Base-by-base conservation (phyloP, 805 yeast genomes). In the Yarrowia hollandica region DNA sequence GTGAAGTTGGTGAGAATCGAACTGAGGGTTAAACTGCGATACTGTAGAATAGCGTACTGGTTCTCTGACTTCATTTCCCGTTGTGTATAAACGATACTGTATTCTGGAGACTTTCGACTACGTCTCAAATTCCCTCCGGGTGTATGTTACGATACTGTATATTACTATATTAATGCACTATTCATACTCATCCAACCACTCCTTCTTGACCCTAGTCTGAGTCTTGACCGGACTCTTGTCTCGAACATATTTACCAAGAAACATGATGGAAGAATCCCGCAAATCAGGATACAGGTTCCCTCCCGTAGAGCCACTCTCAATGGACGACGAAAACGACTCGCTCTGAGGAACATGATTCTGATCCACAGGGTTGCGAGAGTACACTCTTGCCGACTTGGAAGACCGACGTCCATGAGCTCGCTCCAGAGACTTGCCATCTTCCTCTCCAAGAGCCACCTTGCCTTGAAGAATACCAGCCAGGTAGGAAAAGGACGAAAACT, bases 241-340 rank as follows among this genome's bases (percentile, higher is more conserved):
- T n/a, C 61, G 55, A 4, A 65, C 64, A 54, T 65, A 68, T 42
- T 64, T 61, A 18, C 74, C 73, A 26, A 71, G 64, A 21, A 69
- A 64, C 33, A 66, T 64, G 21, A 71, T 64, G 7, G 74, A 71
- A 4, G 69, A 59, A 34, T 71, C 74, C 9, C 74, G 64, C 58
- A 71, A 59, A 25, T 68, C 70, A 0, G 73, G 71, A 31, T 68
- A 69, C 18, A 67, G 62, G 21, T 65, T 61, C n/a, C 48, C 23
- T 12, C 48, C 48, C 1, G 48, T 25, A 8, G 48, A 41, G 1
- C 48, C 48, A 12, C 48, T 41, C 16, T 41, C 48, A 8, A 41
- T 41, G 5, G 67, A 52, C 15, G 57, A 31, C 1, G 44, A 12
- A 19, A 28, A 22, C 6, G 42, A 35, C 34, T 52, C 44, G 15